Conservation (phyloP, 2,329 filamentous ascomycete genomes). For the Cadophora gregata region DNA sequence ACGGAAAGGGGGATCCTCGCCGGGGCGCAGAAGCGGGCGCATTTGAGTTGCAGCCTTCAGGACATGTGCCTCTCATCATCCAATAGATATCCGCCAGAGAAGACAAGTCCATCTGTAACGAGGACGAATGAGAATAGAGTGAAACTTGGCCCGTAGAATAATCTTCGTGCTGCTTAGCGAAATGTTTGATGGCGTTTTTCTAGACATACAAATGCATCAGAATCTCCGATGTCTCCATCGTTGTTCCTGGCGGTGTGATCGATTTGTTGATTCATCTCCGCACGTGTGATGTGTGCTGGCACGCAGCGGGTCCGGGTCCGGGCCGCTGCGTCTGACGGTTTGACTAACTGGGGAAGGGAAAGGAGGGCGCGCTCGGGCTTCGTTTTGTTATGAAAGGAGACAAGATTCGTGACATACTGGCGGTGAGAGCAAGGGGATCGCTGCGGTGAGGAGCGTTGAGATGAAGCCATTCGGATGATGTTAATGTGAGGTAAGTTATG, state of each 20-base stretch:
- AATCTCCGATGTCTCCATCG: not conserved
- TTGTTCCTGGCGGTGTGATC: slow-evolving; percentile 6
- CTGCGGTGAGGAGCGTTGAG: not conserved
- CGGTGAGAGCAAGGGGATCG: not conserved
- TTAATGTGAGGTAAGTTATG: too few species aligned
- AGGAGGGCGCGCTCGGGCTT: not conserved
- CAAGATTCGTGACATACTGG: not conserved
- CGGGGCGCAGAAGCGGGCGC: not conserved
- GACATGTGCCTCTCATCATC: not conserved
- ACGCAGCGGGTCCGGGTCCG: slow-evolving; percentile 14
- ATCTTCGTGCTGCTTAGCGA: not conserved
- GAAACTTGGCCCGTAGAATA: not conserved
- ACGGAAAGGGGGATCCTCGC: slow-evolving; percentile 9
- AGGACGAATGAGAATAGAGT: not conserved
- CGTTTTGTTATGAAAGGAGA: not conserved
- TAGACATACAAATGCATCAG: not conserved
- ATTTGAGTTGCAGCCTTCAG: slow-evolving; percentile 1
- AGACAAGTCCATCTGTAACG: not conserved
- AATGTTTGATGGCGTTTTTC: not conserved
- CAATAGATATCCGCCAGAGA: not conserved
- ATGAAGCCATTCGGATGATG: slow-evolving; percentile 5
- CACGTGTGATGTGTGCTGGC: slow-evolving; percentile 4
- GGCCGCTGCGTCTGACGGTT: slow-evolving; percentile 9
- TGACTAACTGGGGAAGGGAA: not conserved
- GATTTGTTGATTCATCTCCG: slow-evolving; percentile 14